Percentiles rank a stretch among this genome's conserved stretches.
Evolutionary conservation across 2,329 filamentous ascomycete species (phyloP).

Genomic region (Daldinia sp.): DNA sequence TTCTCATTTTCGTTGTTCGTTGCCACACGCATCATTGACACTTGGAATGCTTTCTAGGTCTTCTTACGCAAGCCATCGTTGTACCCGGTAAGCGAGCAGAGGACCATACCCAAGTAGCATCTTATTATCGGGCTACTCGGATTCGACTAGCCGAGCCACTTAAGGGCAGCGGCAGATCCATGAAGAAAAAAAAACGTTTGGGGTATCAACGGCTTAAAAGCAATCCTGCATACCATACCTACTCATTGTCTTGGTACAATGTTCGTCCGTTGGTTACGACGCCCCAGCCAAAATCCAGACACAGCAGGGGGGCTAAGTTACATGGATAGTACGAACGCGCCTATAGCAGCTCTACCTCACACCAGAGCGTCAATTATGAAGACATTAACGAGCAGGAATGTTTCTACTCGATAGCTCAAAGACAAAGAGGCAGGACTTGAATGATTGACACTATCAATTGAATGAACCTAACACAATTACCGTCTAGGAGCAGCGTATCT

Average conservation of each 20-base stretch:
- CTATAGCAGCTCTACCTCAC: neutral
- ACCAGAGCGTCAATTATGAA: neutral
- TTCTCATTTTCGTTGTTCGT: neutral
- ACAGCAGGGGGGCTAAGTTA: slow-evolving; percentile 17
- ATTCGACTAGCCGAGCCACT: slow-evolving; percentile 34
- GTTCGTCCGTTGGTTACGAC: slow-evolving; percentile 31
- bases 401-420: neutral
- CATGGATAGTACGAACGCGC: slow-evolving; percentile 17
- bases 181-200: slow-evolving; percentile 32
- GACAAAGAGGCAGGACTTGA: neutral
- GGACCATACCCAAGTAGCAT: neutral
- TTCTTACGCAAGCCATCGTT: slow-evolving; percentile 10
- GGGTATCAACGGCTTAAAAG: slow-evolving; percentile 45
- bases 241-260: slow-evolving; percentile 32
- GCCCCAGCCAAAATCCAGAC: slow-evolving; percentile 28
- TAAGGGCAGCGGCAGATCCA: slow-evolving; percentile 38
- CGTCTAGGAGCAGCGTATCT: neutral
- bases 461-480: neutral
- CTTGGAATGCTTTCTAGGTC: neutral
- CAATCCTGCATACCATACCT: slow-evolving; percentile 32
- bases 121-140: slow-evolving; percentile 25
- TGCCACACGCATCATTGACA: neutral
- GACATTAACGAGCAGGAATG: neutral
- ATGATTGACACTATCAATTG: neutral
- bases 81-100: slow-evolving; percentile 17